phyloP scores from a whole-genome alignment of 2,329 filamentous ascomycete genomes.

The Phaeosphaeriaceae sp. region DNA sequence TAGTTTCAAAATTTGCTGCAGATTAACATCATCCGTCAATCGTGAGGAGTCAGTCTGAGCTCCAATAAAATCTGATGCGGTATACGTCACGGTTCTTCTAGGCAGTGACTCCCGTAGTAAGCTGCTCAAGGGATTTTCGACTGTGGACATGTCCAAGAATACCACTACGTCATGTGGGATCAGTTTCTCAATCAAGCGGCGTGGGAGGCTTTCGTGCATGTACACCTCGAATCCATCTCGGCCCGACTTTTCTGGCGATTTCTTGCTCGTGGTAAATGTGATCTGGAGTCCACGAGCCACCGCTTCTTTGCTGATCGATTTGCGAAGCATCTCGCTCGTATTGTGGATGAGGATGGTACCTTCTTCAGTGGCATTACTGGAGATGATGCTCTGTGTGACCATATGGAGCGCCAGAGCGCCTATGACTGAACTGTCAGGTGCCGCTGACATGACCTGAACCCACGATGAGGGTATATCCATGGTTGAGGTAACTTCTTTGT shows the following conservation, averaged over 20 bases:
- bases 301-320: conserved; percentile 7
- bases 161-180: conserved; percentile 3
- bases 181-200: conserved; percentile 1
- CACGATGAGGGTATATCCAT: conserved; percentile 7
- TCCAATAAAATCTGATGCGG: conserved; percentile 3
- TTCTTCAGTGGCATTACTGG: conserved; percentile 4
- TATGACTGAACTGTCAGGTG: not conserved
- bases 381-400: conserved; percentile 7
- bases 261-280: conserved; percentile 4
- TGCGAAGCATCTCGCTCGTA: conserved; percentile 6
- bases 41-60: conserved; percentile 3
- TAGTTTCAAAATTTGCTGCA: not conserved
- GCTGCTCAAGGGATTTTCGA: conserved; percentile 1
- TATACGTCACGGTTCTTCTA: not conserved
- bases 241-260: not conserved
- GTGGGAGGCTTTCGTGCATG: conserved; percentile 4
- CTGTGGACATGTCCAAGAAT: conserved; percentile 6
- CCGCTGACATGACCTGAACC: conserved; percentile 1
- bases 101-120: conserved; percentile 2
- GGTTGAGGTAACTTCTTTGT: conserved; percentile 2
- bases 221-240: not conserved
- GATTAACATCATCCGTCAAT: not conserved
- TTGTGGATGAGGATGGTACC: conserved; percentile 8
- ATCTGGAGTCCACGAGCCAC: conserved; percentile 3
- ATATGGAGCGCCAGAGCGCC: conserved; percentile 1